Conservation (phyloP, 352 stramenopile genomes). For the Phytophthora sp. region DNA sequence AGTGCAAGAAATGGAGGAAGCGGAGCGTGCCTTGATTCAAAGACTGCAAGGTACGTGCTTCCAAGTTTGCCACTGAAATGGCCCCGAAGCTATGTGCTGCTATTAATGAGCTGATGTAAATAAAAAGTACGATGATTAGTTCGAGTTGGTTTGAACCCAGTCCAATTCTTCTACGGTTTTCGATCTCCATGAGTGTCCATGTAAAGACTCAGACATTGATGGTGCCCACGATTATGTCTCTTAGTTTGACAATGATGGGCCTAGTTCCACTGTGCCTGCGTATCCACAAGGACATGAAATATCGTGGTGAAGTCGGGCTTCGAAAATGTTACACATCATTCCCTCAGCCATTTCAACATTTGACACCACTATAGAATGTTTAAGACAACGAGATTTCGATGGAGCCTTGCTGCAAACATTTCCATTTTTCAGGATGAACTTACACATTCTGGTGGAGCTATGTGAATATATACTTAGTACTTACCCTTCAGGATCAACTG, state of each 20-base stretch:
- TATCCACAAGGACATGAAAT: background rate
- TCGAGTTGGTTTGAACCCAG: no score
- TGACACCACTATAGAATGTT: background rate
- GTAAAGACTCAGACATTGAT: background rate
- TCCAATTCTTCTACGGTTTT: background rate
- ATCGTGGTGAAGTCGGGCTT: background rate
- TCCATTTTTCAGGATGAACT: no score
- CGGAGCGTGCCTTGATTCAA: conserved; percentile 68
- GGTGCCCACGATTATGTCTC: background rate
- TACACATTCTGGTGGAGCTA: background rate
- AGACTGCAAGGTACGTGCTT: conserved; percentile 74
- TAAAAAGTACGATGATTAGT: no score
- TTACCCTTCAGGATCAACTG: background rate
- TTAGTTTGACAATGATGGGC: background rate
- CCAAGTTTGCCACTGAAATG: no score
- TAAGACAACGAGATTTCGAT: background rate
- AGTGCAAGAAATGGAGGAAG: conserved; percentile 72
- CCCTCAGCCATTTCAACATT: background rate
- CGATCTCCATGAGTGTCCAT: background rate
- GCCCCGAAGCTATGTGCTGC: no score
- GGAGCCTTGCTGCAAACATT: background rate
- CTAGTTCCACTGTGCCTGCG: background rate
- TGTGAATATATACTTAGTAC: background rate
- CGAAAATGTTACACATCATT: background rate
- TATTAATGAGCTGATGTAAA: background rate